These are phyloP conservation scores for Solanum hybrid DNA, from an alignment of 305 asterid species.

Conservation along the genomic window DNA sequence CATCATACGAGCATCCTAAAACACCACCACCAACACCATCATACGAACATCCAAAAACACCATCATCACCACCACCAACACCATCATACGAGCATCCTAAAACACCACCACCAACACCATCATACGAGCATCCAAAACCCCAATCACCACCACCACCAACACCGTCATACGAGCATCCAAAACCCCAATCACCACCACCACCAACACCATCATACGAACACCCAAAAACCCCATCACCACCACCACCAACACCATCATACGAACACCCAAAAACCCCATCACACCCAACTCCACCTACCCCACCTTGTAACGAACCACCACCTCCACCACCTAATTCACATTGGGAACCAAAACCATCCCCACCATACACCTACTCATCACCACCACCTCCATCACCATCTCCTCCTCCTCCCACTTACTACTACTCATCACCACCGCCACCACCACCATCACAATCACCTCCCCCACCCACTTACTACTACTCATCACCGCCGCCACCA, in stretches of 20 bases:
- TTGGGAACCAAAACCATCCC: constrained; percentile 10
- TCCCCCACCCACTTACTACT: neutral
- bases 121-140: constrained; percentile 14
- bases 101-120: constrained; percentile 30
- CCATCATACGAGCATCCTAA: constrained; percentile 4
- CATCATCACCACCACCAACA: constrained; percentile 23
- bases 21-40: constrained; percentile 30
- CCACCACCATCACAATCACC: neutral
- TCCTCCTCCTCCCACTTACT: constrained; percentile 3
- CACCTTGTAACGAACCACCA: constrained; percentile 3
- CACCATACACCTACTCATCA: neutral
- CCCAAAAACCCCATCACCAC: neutral
- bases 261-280: constrained; percentile 15
- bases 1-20: neutral
- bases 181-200: constrained; percentile 22
- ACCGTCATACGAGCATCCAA: constrained; percentile 2
- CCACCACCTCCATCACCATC: constrained; percentile 1
- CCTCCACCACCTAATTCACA: constrained; percentile 14
- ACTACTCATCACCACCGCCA: constrained; percentile 8
- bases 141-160: constrained; percentile 27
- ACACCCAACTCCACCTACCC: constrained; percentile 4
- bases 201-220: constrained; percentile 26
- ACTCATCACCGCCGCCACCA: constrained; percentile 7
- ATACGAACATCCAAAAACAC: neutral
- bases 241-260: constrained; percentile 30